Base-by-base conservation (phyloP, 495 filamentous ascomycete species). In the Oidiodendron maius region DNA sequence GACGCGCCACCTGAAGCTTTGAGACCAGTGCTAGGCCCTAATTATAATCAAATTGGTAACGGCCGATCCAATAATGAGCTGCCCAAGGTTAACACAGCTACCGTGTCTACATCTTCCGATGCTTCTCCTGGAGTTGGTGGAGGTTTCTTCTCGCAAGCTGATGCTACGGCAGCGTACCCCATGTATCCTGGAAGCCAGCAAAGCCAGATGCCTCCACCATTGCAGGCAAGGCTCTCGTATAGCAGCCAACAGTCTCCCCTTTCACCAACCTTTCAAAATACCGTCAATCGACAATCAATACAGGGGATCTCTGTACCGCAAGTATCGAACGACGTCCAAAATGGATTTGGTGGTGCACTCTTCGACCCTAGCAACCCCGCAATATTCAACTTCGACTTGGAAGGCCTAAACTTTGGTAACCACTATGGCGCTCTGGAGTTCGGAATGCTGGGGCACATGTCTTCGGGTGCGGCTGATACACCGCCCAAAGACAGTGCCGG, bases 401-500 rank as follows among this genome's bases (percentile, higher is more conserved):
- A 93, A 26, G 89, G 89, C 41, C 75, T 95, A 57, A 95, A 96
- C 63, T 98, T 97, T 60, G 90, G 88, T 40, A 96, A 91, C 59
- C 87, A 91, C 25, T 98, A 96, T 57, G 91, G 89, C 49, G 90
- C 89, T 24, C 65, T 94, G 50, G 93, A 98, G 62, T 95, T 96
- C 59, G 82, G 87, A 17, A 95, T 95, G 80, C 80, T 98, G 3
- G 87, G 87, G 16, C 90, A 96, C 59, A 91, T 98, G 86, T 86
- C 87, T 23, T 88, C 83, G 15, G 88, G 87, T 1, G 87, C 86
- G 2, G 85, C 80, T 16, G 88, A 91, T 45, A 88, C 86, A 1
- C 82, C 82, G 4, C 80, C 84, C 12, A 81, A 71, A 51, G 89
- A 95, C 46, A 62, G 63, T 26, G 40, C 32, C 16, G 46, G 52